Conservation (phyloP, 352 stramenopile species). For the Globisporangium parvum region DNA sequence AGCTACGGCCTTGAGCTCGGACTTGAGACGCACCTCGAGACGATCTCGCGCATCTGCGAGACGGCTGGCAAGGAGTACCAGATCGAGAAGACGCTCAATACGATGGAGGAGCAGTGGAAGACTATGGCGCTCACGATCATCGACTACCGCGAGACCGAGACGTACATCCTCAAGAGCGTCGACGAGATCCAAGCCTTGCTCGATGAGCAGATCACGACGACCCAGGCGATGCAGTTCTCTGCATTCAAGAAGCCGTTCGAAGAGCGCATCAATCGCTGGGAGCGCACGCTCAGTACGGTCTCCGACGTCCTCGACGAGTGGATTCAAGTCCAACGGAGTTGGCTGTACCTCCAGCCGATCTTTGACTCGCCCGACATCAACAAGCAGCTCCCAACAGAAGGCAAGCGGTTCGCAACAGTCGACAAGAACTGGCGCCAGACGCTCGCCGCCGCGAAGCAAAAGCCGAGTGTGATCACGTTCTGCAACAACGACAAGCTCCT, state of each 20-base stretch:
- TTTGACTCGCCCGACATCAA: constrained; percentile 95
- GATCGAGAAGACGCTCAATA: constrained; percentile 91
- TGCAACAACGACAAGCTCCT: constrained; percentile 92
- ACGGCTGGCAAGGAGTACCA: constrained; percentile 93
- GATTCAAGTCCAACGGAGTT: constrained; percentile 92
- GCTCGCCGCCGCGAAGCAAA: constrained; percentile 76
- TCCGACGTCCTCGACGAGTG: constrained; percentile 93
- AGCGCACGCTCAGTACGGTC: constrained; percentile 82
- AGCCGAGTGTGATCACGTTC: constrained; percentile 86
- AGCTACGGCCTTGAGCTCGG: constrained; percentile 83
- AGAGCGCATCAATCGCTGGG: constrained; percentile 90
- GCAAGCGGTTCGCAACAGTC: constrained; percentile 92
- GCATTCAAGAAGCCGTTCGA: constrained; percentile 94
- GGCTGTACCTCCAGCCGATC: constrained; percentile 95
- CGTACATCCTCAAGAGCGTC: constrained; percentile 91
- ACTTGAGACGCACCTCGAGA: constrained; percentile 82
- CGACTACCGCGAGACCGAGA: constrained; percentile 90
- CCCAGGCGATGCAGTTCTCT: constrained; percentile 94
- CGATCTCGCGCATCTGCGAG: constrained; percentile 90
- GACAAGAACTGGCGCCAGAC: constrained; percentile 95
- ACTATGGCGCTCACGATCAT: constrained; percentile 81
- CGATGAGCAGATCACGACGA: constrained; percentile 95
- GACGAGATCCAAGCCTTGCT: constrained; percentile 92
- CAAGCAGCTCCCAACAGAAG: constrained; percentile 92
- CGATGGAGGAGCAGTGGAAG: constrained; percentile 91